A percentile compares a stretch with the other conserved stretches of the same genome.
These are phyloP conservation scores for Pseudophaeomoniella oleicola DNA, from an alignment of 2,329 filamentous ascomycete species.

Conservation along the genomic window DNA sequence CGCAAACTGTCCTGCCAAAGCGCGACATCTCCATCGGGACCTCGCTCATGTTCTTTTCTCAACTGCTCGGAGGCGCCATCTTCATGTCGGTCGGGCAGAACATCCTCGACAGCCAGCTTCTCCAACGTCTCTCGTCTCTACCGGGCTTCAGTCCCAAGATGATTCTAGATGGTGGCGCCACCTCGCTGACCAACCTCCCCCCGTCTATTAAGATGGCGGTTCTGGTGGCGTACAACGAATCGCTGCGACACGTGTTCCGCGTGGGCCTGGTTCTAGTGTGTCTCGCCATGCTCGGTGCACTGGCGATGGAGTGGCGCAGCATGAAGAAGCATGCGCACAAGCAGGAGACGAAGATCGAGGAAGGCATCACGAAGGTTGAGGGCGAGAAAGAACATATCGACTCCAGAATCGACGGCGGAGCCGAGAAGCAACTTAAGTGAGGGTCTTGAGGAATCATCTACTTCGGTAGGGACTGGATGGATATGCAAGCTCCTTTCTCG, in stretches of 20 bases:
- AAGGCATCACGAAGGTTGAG: no score
- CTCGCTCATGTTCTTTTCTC: constrained; percentile 11
- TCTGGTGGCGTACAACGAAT: constrained; percentile 7
- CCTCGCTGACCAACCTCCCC: neutral
- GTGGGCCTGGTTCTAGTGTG: constrained; percentile 7
- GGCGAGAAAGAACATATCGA: no score
- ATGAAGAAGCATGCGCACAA: constrained; percentile 9
- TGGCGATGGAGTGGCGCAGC: constrained; percentile 9
- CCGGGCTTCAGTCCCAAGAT: constrained; percentile 5
- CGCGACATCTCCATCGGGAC: constrained; percentile 15
- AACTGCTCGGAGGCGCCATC: constrained; percentile 8
- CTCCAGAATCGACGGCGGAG: no score
- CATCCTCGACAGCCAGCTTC: constrained; percentile 7
- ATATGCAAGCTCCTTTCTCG: no score
- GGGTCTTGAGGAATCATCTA: no score
- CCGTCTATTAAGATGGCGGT: constrained; percentile 3
- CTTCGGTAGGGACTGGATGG: no score
- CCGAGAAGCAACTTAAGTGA: no score
- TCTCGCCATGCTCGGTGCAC: constrained; percentile 6
- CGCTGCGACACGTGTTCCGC: constrained; percentile 6
- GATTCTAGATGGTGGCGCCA: constrained; percentile 5
- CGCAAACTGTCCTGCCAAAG: constrained; percentile 12
- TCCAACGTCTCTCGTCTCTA: constrained; percentile 1
- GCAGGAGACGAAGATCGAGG: no score
- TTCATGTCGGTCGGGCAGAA: constrained; percentile 9